Base-by-base conservation (phyloP, 2,329 filamentous ascomycete species). In the Fusarium papillatum region DNA sequence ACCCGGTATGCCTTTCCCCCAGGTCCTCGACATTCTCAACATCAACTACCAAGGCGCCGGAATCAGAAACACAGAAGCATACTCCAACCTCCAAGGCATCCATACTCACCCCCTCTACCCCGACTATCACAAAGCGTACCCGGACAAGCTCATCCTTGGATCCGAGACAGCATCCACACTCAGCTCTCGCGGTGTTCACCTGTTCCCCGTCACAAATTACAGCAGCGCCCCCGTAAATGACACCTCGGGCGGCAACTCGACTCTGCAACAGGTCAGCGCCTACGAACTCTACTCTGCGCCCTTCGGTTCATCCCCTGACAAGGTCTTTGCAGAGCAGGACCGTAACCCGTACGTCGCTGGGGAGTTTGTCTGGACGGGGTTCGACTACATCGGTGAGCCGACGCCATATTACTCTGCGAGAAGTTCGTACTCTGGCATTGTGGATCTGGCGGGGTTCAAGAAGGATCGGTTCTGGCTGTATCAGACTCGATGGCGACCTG, bases 1-100 rank as follows among this genome's bases (percentile, higher is more conserved):
- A 4, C 82, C 88, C 0, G 59, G 62, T 4, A 69, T 79, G 48
- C 74, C 84, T 0, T 84, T 90, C 38, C 80, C 86, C 3, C 70
- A 77, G 0, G 81, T 82, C 2, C 71, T 90, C 39, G 88, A 90
- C 75, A 81, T 90, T 53, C 79, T 87, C n/a, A 85, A 86, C 24
- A 78, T 90, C 7, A 91, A 91, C 81, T 91, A 90, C 80, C 89
- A 90, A 75, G 89, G 89, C 64, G 87, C 89, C 63, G 88, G 89
- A 5, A 82, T 83, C 55, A 76, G 84, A 8, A 79, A 85, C 73
- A 70, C 71, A 8, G 72, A 76, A 16, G 68, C 67, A 50, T 84
- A 84, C 67, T 75, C 78, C 7, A 67, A 81, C 48, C 74, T 82
- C 2, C 68, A 79, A 16, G 82, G 84, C 22, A 82, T 81, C 53